Evolutionary conservation across 2,329 filamentous ascomycete genomes (phyloP).

Genomic region (Verticillium klebahnii): DNA sequence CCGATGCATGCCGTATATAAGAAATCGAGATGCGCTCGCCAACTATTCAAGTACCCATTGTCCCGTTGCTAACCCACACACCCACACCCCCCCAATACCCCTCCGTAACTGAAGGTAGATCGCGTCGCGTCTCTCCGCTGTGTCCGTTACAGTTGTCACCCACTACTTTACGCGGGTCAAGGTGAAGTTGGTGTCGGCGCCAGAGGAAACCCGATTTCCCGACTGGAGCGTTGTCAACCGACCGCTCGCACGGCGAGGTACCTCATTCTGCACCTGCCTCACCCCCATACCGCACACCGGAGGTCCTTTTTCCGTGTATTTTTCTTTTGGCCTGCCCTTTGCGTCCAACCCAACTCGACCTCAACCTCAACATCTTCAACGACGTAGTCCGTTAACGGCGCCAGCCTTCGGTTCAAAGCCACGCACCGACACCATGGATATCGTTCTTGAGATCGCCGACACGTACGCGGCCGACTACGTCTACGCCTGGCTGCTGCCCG

Average conservation of each 20-base stretch:
- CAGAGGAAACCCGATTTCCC: background rate
- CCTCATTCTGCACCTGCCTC: background rate
- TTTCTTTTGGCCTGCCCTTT: too few relatives aligned
- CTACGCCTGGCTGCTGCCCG: constrained; percentile 69
- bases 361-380: too few relatives aligned
- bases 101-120: background rate
- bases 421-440: constrained; percentile 65
- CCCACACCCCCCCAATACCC: background rate
- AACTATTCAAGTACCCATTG: background rate
- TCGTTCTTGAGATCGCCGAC: constrained; percentile 82
- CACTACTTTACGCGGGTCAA: background rate
- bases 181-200: background rate
- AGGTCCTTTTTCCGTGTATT: too few relatives aligned
- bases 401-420: background rate
- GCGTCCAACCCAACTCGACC: too few relatives aligned
- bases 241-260: too few relatives aligned
- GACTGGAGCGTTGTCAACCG: too few relatives aligned
- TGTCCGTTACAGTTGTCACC: background rate
- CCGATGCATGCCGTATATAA: background rate
- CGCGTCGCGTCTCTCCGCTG: background rate
- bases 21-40: background rate
- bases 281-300: background rate
- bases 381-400: too few relatives aligned
- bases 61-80: background rate
- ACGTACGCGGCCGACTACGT: constrained; percentile 75